These are phyloP conservation scores for Aspergillus uvarum DNA, from an alignment of 2,329 filamentous ascomycete species.

Conservation along the genomic window DNA sequence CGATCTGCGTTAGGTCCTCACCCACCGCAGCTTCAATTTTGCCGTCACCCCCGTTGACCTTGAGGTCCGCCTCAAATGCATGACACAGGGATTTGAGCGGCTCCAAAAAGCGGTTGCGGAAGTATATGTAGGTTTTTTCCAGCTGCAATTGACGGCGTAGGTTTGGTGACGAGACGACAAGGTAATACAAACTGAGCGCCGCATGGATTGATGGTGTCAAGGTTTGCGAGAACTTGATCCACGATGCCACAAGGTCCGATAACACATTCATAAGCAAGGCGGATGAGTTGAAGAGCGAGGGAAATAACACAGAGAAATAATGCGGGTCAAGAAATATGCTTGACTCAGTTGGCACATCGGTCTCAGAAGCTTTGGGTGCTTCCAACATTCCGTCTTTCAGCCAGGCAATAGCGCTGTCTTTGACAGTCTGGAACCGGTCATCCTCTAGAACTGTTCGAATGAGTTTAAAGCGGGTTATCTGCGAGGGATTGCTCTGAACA, in stretches of 20 bases:
- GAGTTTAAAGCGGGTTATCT: slow-evolving; percentile 52
- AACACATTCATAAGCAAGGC: slow-evolving; percentile 42
- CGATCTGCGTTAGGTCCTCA: slow-evolving; percentile 34
- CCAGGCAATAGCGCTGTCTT: slow-evolving; percentile 60
- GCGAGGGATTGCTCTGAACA: slow-evolving; percentile 55
- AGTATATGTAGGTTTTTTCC: slow-evolving; percentile 32
- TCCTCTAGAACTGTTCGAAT: slow-evolving; percentile 57
- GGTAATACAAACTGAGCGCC: slow-evolving; percentile 59
- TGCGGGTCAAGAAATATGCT: slow-evolving; percentile 37
- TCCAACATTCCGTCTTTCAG: slow-evolving; percentile 60
- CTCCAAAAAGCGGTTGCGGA: slow-evolving; percentile 33
- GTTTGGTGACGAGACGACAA: slow-evolving; percentile 52
- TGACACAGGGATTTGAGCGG: slow-evolving; percentile 35
- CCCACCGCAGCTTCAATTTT: slow-evolving; percentile 36
- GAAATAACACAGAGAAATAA: slow-evolving; percentile 47
- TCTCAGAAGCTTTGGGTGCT: slow-evolving; percentile 31
- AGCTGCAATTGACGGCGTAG: slow-evolving; percentile 52
- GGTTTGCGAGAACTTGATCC: slow-evolving; percentile 52
- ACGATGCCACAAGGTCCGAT: slow-evolving; percentile 40
- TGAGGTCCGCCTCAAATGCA: slow-evolving; percentile 33
- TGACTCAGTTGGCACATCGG: slow-evolving; percentile 12
- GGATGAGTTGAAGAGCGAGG: slow-evolving; percentile 53
- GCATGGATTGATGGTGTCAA: slow-evolving; percentile 52
- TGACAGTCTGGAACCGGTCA: slow-evolving; percentile 54
- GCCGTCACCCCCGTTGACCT: slow-evolving; percentile 38